Conservation (phyloP, 805 yeast species). For the Ogataea kodamae region DNA sequence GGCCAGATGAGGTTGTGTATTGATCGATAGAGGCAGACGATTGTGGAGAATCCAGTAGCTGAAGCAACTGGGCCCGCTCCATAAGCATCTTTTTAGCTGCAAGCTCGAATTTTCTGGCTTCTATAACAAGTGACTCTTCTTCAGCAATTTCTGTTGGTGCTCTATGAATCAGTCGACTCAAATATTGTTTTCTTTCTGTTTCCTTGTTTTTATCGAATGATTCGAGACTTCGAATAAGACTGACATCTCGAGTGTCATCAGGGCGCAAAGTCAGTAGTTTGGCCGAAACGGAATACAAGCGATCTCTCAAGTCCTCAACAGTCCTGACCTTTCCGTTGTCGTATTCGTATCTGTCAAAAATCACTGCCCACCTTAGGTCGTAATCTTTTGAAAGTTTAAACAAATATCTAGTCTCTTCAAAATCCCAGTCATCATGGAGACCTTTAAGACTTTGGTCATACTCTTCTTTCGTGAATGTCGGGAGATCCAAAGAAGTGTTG, state of each 20-base stretch:
- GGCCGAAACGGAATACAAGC: conserved; percentile 69
- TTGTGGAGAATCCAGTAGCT: conserved; percentile 84
- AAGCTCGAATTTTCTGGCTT: conserved; percentile 86
- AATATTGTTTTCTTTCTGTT: conserved; percentile 71
- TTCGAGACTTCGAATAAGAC: conserved; percentile 56
- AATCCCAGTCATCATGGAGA: conserved; percentile 52
- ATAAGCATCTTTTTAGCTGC: conserved; percentile 84
- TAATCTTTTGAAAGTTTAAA: conserved; percentile 60
- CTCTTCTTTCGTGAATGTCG: conserved; percentile 60
- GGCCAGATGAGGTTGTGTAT: conserved; percentile 80
- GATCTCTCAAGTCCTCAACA: conserved; percentile 78
- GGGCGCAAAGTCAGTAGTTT: conserved; percentile 41
- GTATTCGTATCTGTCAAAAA: conserved; percentile 56
- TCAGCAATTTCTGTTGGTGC: conserved; percentile 97
- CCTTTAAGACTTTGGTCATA: conserved; percentile 45
- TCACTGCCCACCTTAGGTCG: conserved; percentile 69
- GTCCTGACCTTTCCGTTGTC: conserved; percentile 44
- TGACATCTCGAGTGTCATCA: conserved; percentile 40
- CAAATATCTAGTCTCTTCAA: conserved; percentile 73
- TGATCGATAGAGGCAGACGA: conserved; percentile 70
- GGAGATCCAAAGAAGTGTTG: conserved; percentile 65
- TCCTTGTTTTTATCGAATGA: conserved; percentile 70
- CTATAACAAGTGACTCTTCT: conserved; percentile 90
- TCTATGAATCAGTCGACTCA: conserved; percentile 71
- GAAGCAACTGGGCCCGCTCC: conserved; percentile 76